Evolutionary conservation across 257 asterid species (phyloP).

Genomic region (Asclepias syriaca): DNA sequence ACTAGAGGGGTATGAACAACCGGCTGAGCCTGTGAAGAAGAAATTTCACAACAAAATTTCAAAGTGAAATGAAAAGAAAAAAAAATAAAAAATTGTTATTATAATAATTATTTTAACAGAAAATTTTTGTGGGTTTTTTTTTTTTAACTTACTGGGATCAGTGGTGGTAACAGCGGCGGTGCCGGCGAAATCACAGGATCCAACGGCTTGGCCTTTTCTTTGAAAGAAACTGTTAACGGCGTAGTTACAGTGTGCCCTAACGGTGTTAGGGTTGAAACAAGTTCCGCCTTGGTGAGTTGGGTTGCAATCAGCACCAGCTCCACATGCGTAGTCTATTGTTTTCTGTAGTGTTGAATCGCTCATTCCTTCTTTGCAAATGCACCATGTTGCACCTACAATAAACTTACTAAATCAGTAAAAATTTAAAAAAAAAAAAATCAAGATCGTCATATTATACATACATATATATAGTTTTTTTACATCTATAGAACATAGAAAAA

Average conservation of each 20-base stretch:
- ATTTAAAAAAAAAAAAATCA: background rate
- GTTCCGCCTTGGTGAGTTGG: conserved; percentile 50
- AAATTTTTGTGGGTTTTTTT: no score
- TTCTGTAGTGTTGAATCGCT: conserved; percentile 48
- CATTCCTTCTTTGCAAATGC: conserved; percentile 74
- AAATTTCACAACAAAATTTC: background rate
- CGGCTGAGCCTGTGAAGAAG: conserved; percentile 42
- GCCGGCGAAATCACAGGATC: conserved; percentile 72
- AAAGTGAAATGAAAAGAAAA: no score
- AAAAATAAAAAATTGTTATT: no score
- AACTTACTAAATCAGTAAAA: background rate
- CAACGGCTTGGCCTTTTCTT: conserved; percentile 45
- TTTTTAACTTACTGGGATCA: conserved; percentile 60
- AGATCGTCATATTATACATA: background rate
- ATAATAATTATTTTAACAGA: no score
- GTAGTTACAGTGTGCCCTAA: conserved; percentile 71
- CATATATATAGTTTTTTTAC: background rate
- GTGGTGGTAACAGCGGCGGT: conserved; percentile 41
- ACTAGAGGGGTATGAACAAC: conserved; percentile 58
- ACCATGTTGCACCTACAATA: conserved; percentile 64
- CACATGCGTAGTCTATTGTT: conserved; percentile 86
- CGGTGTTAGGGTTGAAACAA: conserved; percentile 70
- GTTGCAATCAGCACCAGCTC: conserved; percentile 80
- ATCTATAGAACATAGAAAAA: background rate
- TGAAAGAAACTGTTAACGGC: conserved; percentile 88